Base-by-base conservation (phyloP, 83 land plant genomes). In the Picea abies region DNA sequence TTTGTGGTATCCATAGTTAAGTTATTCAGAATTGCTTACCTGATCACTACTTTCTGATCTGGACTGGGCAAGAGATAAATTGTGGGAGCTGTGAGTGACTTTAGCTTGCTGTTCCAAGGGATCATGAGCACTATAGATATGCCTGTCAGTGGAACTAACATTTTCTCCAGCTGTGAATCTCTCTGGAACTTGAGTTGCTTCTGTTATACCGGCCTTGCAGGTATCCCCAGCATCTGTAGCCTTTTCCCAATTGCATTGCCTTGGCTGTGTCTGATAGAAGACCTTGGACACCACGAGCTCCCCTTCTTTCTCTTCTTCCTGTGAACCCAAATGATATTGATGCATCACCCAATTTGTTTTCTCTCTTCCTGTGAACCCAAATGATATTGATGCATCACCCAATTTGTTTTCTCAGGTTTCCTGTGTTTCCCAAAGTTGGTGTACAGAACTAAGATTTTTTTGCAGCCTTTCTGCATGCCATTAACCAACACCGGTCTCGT, bases 311-410 rank as follows among this genome's bases (percentile, higher is more conserved):
- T 96, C 99, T 73, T 95, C 99, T 85, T 96, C 99, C 35, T 85
- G 85, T 9, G 80, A 61, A 20, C 99, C 97, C 11, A 94, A 71
- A 81, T 94, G 98, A 84, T 96, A 96, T 79, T 96, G 98, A 80
- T 96, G 98, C 97, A 96, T 94, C 6, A 96, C 94, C 99, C 99
- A 96, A 60, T 93, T 94, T 25, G 99, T 96, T 73, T 96, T 96
- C 88, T 95, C 92, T 95, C 99, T 85, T 96, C 99, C 35, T 85
- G 85, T 9, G 80, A 61, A 20, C 99, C 97, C 11, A 94, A 71
- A 81, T 94, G 98, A 84, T 96, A 96, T 79, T 96, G 98, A 80
- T 96, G 98, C 97, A 96, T 94, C 6, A 96, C 94, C 99, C 99
- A 96, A 60, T 93, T 94, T 25, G 99, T 96, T 73, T 96, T 96